Evolutionary conservation across 495 filamentous ascomycete genomes (phyloP).

Genomic region (Amniculicola lignicola): DNA sequence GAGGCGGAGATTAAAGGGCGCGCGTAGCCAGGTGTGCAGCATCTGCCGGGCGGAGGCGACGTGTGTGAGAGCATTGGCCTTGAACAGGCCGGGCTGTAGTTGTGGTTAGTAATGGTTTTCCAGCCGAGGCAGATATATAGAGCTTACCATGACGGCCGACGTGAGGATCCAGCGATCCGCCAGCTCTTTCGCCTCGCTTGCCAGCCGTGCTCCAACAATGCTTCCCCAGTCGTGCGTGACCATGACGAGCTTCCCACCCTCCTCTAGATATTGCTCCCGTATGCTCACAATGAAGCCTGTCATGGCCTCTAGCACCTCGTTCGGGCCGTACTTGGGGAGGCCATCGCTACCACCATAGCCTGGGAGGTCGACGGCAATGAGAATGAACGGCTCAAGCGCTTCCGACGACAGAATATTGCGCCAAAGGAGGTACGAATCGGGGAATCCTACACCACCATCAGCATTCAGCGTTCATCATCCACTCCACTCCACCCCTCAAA

Average conservation of each 20-base stretch:
- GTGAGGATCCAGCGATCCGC: conserved; percentile 53
- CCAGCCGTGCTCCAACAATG: conserved; percentile 51
- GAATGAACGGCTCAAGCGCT: conserved; percentile 38
- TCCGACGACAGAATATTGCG: conserved; percentile 43
- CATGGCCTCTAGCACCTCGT: conserved; percentile 51
- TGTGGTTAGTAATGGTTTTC: not conserved
- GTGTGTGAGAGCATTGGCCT: conserved; percentile 15
- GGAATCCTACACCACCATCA: conserved; percentile 43
- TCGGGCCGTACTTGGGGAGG: conserved; percentile 48
- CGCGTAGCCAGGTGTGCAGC: conserved; percentile 45
- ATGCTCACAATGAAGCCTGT: conserved; percentile 50
- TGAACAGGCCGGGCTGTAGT: conserved; percentile 23
- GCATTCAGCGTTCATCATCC: no score
- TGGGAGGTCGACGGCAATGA: conserved; percentile 55
- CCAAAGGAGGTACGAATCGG: conserved; percentile 57
- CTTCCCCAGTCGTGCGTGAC: conserved; percentile 60
- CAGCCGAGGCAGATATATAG: not conserved
- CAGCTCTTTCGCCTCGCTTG: conserved; percentile 53
- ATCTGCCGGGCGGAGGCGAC: conserved; percentile 47
- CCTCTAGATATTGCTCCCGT: conserved; percentile 43
- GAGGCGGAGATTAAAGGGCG: conserved; percentile 44
- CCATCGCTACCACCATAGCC: conserved; percentile 55
- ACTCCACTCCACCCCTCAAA: not conserved
- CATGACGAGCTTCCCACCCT: conserved; percentile 44
- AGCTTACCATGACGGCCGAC: conserved; percentile 50